phyloP scores from a whole-genome alignment of 176 grass and related monocot species.

The Rhynchospora pubera region DNA sequence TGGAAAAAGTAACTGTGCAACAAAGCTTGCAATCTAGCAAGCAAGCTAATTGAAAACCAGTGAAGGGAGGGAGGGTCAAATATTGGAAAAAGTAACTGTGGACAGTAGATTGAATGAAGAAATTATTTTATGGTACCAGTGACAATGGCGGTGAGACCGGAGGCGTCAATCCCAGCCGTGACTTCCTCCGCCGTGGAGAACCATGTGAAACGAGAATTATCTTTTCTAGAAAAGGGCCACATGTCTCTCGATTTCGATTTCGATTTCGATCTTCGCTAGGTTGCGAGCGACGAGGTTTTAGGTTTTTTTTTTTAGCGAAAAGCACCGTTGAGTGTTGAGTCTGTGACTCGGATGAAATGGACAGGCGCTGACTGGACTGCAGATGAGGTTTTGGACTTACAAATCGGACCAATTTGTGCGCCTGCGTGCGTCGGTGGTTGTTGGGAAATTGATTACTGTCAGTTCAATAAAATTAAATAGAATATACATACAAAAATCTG shows the following conservation, averaged over 20 bases:
- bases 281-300: neutral
- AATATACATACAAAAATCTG: no score
- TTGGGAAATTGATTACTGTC: no score
- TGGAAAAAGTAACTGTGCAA: no score
- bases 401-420: no score
- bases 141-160: conserved; percentile 67
- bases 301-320: neutral
- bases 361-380: no score
- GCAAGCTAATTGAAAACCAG: neutral
- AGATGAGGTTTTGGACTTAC: no score
- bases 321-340: no score
- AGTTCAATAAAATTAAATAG: no score
- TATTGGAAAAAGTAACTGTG: neutral
- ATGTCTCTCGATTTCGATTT: neutral
- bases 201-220: conserved; percentile 79
- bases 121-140: conserved; percentile 33
- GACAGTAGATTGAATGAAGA: neutral
- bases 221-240: conserved; percentile 45
- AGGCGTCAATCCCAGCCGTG: conserved; percentile 50
- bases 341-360: no score
- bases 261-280: neutral
- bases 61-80: no score
- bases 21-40: no score
- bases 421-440: no score
- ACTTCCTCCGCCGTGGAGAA: conserved; percentile 79